These are phyloP conservation scores for Jackrogersella minutella DNA, from an alignment of 495 filamentous ascomycete genomes.

Conservation along the genomic window DNA sequence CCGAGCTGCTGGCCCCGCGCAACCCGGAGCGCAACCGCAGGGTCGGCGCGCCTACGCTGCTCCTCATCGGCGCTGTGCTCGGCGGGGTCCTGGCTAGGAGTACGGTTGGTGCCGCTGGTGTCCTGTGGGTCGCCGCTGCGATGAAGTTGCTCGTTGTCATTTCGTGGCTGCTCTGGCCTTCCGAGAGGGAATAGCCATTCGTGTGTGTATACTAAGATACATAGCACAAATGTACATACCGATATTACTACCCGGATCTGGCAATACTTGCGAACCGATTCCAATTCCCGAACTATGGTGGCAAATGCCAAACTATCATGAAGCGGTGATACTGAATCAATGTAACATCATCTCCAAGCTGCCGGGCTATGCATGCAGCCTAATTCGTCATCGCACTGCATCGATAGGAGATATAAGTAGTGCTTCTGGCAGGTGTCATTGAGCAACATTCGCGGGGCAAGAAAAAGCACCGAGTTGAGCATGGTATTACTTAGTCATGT, in stretches of 20 bases:
- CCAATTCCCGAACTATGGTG: background rate
- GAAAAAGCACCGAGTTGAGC: conserved; percentile 23
- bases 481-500: background rate
- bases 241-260: background rate
- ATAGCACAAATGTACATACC: background rate
- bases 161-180: conserved; percentile 67
- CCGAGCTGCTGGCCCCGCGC: conserved; percentile 58
- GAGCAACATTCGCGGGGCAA: conserved; percentile 13
- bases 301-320: background rate
- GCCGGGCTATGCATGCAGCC: background rate
- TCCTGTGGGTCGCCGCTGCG: conserved; percentile 67
- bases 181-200: conserved; percentile 32
- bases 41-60: conserved; percentile 61
- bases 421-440: conserved; percentile 3
- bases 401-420: conserved; percentile 14
- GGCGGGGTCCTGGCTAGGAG: conserved; percentile 68
- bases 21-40: conserved; percentile 68
- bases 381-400: background rate
- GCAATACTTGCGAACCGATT: conserved; percentile 7
- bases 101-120: conserved; percentile 63
- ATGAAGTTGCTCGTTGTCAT: conserved; percentile 62
- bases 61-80: conserved; percentile 66
- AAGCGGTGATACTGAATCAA: background rate
- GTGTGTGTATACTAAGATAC: background rate
- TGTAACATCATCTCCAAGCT: conserved; percentile 6